phyloP scores from a whole-genome alignment of 768 basidiomycete genomes.

The Ramaria sp. region DNA sequence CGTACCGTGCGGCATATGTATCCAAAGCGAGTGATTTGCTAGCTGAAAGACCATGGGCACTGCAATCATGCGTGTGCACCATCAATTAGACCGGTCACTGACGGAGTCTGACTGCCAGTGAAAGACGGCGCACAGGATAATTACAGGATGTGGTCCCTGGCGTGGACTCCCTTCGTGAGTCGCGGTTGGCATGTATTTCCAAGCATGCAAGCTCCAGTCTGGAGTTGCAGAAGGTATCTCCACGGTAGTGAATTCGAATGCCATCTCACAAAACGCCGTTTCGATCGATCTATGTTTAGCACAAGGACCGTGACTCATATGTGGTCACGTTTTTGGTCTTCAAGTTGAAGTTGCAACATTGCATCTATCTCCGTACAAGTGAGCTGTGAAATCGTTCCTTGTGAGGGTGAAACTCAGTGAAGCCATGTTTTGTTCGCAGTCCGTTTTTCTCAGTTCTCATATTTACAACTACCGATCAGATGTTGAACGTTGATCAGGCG shows the following conservation, averaged over 20 bases:
- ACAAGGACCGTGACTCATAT: no score
- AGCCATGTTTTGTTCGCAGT: no score
- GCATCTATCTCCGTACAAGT: no score
- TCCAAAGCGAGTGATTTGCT: constrained; percentile 16
- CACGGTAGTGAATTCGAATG: constrained; percentile 9
- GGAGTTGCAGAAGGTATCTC: constrained; percentile 23
- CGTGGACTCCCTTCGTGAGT: background rate
- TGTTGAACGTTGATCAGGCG: no score
- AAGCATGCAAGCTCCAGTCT: constrained; percentile 26
- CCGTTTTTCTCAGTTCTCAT: no score
- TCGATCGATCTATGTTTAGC: no score
- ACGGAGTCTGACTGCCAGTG: background rate
- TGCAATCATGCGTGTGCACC: background rate
- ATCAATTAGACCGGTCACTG: background rate
- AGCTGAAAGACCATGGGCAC: background rate
- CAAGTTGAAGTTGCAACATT: no score
- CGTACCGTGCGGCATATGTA: constrained; percentile 22
- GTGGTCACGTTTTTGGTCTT: no score
- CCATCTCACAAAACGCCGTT: no score
- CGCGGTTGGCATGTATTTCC: constrained; percentile 23
- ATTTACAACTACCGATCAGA: no score
- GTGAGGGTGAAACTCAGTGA: no score
- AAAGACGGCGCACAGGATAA: background rate
- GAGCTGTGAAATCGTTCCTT: no score
- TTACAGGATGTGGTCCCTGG: background rate